Percentiles rank a stretch among this genome's conserved stretches.
Evolutionary conservation across 768 basidiomycete species (phyloP).

Genomic region (Strobilomyces confusus): DNA sequence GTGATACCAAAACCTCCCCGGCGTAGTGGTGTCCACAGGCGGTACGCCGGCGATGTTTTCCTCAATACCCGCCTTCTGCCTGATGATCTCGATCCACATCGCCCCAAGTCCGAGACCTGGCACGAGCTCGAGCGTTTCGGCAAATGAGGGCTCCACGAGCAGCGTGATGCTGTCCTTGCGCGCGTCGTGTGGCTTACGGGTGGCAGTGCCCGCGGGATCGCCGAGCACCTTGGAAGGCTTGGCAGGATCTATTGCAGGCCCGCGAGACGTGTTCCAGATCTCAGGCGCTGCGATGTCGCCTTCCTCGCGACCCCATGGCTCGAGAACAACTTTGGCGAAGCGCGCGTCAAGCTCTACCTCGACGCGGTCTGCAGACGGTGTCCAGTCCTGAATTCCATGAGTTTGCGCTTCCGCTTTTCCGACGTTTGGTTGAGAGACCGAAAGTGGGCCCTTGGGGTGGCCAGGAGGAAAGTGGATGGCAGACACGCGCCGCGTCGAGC

Average conservation of each 20-base stretch:
- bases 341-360: conserved; percentile 45
- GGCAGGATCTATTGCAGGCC: conserved; percentile 30
- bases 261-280: conserved; percentile 36
- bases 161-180: conserved; percentile 56
- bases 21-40: not conserved
- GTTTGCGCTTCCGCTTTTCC: conserved; percentile 5
- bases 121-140: conserved; percentile 36
- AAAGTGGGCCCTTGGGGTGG: conserved; percentile 12
- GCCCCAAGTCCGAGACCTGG: conserved; percentile 60
- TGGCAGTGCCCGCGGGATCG: not conserved
- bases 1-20: conserved; percentile 51
- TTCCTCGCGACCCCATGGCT: conserved; percentile 49
- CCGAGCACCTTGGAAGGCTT: conserved; percentile 8
- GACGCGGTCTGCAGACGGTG: conserved; percentile 28
- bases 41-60: not conserved
- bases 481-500: conserved; percentile 55
- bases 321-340: conserved; percentile 49
- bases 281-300: conserved; percentile 36
- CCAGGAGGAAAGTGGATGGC: conserved; percentile 39
- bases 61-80: conserved; percentile 24
- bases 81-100: conserved; percentile 66
- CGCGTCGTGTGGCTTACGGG: conserved; percentile 42
- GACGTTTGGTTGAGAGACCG: not conserved
- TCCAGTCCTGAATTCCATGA: conserved; percentile 5
- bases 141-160: conserved; percentile 44